phyloP scores from a whole-genome alignment of 805 yeast genomes.

The Wickerhamomyces queroliae region DNA sequence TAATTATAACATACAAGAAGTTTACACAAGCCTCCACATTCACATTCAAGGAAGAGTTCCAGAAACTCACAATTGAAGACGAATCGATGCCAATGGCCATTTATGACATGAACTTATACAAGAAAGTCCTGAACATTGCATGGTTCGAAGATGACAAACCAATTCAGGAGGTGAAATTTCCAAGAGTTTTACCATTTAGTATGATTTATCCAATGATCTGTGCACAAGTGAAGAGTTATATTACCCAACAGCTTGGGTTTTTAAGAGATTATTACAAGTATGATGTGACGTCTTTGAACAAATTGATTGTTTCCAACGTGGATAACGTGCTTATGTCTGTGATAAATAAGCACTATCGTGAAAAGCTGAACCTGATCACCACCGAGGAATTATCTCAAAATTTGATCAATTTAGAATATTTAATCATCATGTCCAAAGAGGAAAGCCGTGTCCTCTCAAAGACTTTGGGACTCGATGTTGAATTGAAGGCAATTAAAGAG shows the following conservation, averaged over 20 bases:
- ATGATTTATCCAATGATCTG: constrained; percentile 85
- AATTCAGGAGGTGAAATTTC: constrained; percentile 33
- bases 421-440: constrained; percentile 67
- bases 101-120: constrained; percentile 52
- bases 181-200: constrained; percentile 78
- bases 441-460: constrained; percentile 34
- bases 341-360: constrained; percentile 57
- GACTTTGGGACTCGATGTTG: constrained; percentile 34
- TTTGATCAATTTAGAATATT: constrained; percentile 81
- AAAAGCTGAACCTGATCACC: constrained; percentile 60
- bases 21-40: constrained; percentile 51
- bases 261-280: constrained; percentile 61
- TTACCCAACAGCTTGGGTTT: constrained; percentile 60
- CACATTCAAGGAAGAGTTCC: constrained; percentile 57
- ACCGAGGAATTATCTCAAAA: constrained; percentile 91
- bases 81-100: constrained; percentile 85
- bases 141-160: constrained; percentile 60
- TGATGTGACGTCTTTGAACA: constrained; percentile 52
- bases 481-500: constrained; percentile 45
- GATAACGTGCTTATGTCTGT: constrained; percentile 66
- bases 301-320: constrained; percentile 51
- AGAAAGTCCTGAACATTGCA: constrained; percentile 54
- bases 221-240: constrained; percentile 60
- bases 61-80: constrained; percentile 61
- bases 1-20: constrained; percentile 52